phyloP scores from a whole-genome alignment of 2,329 filamentous ascomycete genomes.

The Trichoderma sp. region DNA sequence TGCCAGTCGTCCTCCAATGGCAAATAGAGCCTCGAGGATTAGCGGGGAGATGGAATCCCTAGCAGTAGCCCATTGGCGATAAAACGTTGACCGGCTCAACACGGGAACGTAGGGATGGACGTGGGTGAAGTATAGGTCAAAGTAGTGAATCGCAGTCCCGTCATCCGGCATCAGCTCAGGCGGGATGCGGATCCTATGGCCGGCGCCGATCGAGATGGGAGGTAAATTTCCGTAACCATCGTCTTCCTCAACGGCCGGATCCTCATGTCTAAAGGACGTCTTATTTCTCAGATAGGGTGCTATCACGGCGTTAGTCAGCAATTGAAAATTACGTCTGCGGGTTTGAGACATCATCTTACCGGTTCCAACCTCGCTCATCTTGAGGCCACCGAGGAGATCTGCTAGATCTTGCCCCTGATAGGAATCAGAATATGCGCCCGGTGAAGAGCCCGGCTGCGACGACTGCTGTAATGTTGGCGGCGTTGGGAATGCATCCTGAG shows the following conservation, averaged over 20 bases:
- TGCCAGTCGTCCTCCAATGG: slow-evolving; percentile 80
- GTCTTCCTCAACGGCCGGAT: slow-evolving; percentile 68
- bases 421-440: slow-evolving; percentile 61
- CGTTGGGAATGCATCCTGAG: slow-evolving; percentile 57
- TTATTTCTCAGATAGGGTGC: slow-evolving; percentile 83
- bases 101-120: slow-evolving; percentile 94
- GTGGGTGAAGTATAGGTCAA: slow-evolving; percentile 86
- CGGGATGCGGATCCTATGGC: slow-evolving; percentile 82
- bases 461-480: slow-evolving; percentile 44
- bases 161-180: slow-evolving; percentile 92
- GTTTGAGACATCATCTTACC: slow-evolving; percentile 57
- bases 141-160: slow-evolving; percentile 78
- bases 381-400: slow-evolving; percentile 82
- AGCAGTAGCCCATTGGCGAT: slow-evolving; percentile 85
- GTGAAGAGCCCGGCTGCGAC: slow-evolving; percentile 44
- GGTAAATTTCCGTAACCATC: slow-evolving; percentile 78
- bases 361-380: slow-evolving; percentile 83
- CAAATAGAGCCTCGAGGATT: slow-evolving; percentile 87
- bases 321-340: background rate
- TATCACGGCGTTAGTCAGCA: slow-evolving; percentile 39
- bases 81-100: slow-evolving; percentile 79
- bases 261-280: slow-evolving; percentile 53
- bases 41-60: slow-evolving; percentile 85
- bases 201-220: slow-evolving; percentile 67
- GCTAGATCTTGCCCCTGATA: slow-evolving; percentile 73